Evolutionary conservation across 345 rosid species (phyloP).

Genomic region (Anacardium occidentale): DNA sequence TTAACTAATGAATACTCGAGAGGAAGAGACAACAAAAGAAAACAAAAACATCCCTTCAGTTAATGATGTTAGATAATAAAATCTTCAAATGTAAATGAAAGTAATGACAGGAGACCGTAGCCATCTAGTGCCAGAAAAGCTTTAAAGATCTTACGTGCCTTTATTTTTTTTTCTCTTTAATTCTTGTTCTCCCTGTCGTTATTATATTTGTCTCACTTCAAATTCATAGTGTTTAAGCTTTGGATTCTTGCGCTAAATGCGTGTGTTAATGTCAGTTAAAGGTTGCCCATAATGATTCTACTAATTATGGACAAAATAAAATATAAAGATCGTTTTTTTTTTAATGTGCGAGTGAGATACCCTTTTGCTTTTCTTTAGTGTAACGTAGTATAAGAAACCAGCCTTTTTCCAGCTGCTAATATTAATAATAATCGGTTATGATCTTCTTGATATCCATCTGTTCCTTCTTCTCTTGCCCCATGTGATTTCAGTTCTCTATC

Average conservation of each 20-base stretch:
- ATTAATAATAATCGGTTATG: conserved; percentile 8
- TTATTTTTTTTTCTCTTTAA: neutral
- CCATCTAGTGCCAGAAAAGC: neutral
- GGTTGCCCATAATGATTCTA: conserved; percentile 23
- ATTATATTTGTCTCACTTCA: conserved; percentile 15
- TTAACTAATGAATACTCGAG: too few species aligned
- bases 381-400: conserved; percentile 21
- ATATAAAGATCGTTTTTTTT: neutral
- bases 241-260: conserved; percentile 13
- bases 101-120: neutral
- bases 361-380: neutral
- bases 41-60: conserved; percentile 9
- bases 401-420: conserved; percentile 31
- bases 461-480: conserved; percentile 9
- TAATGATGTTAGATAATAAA: conserved; percentile 16
- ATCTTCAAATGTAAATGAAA: conserved; percentile 13
- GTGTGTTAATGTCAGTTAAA: conserved; percentile 22
- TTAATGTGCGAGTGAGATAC: neutral
- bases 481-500: conserved; percentile 20
- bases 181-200: neutral
- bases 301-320: conserved; percentile 14
- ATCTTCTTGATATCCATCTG: conserved; percentile 10
- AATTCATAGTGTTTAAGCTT: too few species aligned
- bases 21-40: too few species aligned
- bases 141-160: neutral